These are phyloP conservation scores for Dioszegia hungarica DNA, from an alignment of 768 basidiomycete genomes.

Conservation along the genomic window DNA sequence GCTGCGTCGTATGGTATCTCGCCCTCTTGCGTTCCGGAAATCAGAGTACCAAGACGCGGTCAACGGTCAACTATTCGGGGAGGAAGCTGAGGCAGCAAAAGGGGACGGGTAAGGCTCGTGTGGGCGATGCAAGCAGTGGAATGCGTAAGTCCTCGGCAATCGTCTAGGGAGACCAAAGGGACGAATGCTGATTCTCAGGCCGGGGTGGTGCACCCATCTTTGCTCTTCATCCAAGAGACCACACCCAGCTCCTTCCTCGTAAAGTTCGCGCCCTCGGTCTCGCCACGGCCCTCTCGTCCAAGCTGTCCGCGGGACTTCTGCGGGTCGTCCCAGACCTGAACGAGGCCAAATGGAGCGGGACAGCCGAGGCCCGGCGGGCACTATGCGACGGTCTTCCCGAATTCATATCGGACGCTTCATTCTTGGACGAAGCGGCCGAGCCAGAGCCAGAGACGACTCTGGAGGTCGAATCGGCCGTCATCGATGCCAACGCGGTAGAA, in stretches of 20 bases:
- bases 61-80: constrained; percentile 83
- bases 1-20: constrained; percentile 81
- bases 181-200: constrained; percentile 54
- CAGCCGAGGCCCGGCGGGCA: constrained; percentile 64
- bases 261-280: constrained; percentile 92
- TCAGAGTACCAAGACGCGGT: constrained; percentile 84
- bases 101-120: constrained; percentile 79
- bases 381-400: constrained; percentile 51
- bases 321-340: constrained; percentile 59
- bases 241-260: constrained; percentile 82
- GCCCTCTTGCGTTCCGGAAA: constrained; percentile 80
- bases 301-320: constrained; percentile 68
- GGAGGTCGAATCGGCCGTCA: too few relatives aligned
- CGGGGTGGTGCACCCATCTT: constrained; percentile 89
- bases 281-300: constrained; percentile 78
- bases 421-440: not conserved
- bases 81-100: constrained; percentile 87
- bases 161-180: too few relatives aligned
- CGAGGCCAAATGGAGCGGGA: constrained; percentile 38
- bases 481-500: constrained; percentile 55
- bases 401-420: not conserved
- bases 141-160: constrained; percentile 45
- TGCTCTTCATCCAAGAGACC: constrained; percentile 85
- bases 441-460: constrained; percentile 51
- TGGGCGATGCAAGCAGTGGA: constrained; percentile 68